Evolutionary conservation across 2,329 filamentous ascomycete genomes (phyloP), one percentile per base, ranked within the genome.

Genomic region (Ceratocystis destructans): DNA sequence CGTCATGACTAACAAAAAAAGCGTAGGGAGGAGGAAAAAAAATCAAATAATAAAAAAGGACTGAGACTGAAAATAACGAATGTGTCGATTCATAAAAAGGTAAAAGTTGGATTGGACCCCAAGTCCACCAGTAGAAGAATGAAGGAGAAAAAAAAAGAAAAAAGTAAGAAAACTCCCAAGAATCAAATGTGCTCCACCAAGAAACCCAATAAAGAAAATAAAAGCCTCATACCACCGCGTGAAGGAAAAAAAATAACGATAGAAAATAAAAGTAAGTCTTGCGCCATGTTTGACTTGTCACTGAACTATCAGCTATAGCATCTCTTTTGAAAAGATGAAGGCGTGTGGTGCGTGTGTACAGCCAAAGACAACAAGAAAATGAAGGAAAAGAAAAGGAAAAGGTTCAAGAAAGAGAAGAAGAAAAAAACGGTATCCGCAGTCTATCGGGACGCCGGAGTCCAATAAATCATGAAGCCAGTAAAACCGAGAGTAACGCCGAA

Each of bases 181-280:
- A 65, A 67, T 67, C 63, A 65, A 15, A 59, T 65, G 64, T 67
- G 44, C 66, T 55, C 53, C 63, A 55, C 66, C 62, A 66, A 46
- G 28, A 37, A 64, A 57, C 33, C 45, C 28, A 41, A 41, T 37
- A 62, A 53, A 66, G 46, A 65, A 64, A 57, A 33, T 17, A 41
- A 65, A 64, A 61, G 63, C 45, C 53, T 67, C 66, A 65, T 67
- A 57, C 66, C 67, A 66, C 50, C 41, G 59, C 67, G 61, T 66
- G 55, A 66, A 64, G 61, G 61, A 62, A 45, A 65, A 66, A 64
- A 61, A 53, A 62, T 55, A 65, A 64, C 15, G 46, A 65, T 59
- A 31, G 61, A 50, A 65, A 64, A 64, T 17, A 61, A 62, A 48
- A 37, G 25, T 17, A 28, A 44, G 8, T 48, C 61, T 48, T 28